phyloP scores from a whole-genome alignment of 768 basidiomycete species.

The Gyrodon lividus region DNA sequence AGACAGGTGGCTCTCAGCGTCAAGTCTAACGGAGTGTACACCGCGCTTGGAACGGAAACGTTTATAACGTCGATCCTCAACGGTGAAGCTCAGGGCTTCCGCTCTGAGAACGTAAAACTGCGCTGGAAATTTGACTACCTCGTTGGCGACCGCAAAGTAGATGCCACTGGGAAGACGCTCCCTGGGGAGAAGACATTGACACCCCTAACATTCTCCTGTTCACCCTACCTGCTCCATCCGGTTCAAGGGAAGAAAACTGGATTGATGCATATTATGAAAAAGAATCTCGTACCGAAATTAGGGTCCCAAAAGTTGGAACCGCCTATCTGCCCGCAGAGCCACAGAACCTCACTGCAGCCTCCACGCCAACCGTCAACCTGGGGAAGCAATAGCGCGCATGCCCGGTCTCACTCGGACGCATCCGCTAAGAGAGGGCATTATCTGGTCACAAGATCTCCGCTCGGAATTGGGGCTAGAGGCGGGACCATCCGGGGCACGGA shows the following conservation, averaged over 20 bases:
- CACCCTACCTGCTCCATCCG: conserved; percentile 59
- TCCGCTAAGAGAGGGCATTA: conserved; percentile 16
- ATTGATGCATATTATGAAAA: conserved; percentile 70
- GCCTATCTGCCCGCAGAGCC: conserved; percentile 25
- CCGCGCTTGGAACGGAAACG: conserved; percentile 65
- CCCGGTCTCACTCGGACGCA: conserved; percentile 24
- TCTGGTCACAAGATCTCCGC: conserved; percentile 11
- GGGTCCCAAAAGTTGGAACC: conserved; percentile 59
- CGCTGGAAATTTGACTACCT: conserved; percentile 81
- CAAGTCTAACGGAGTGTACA: conserved; percentile 74
- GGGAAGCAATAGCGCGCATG: conserved; percentile 9
- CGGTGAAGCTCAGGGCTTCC: conserved; percentile 14
- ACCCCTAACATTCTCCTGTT: conserved; percentile 74
- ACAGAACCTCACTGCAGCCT: background rate
- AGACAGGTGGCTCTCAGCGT: conserved; percentile 70
- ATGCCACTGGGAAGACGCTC: conserved; percentile 43
- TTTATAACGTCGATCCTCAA: conserved; percentile 19
- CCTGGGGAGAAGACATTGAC: conserved; percentile 71
- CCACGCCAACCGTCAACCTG: conserved; percentile 6
- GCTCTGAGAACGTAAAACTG: conserved; percentile 40
- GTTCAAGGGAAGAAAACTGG: conserved; percentile 64
- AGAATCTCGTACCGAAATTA: conserved; percentile 65
- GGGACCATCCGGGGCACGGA: conserved; percentile 2
- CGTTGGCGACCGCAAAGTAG: conserved; percentile 57
- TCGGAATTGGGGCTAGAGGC: conserved; percentile 1